phyloP scores from a whole-genome alignment of 2,329 filamentous ascomycete species.

The Fusarium chlamydosporum region DNA sequence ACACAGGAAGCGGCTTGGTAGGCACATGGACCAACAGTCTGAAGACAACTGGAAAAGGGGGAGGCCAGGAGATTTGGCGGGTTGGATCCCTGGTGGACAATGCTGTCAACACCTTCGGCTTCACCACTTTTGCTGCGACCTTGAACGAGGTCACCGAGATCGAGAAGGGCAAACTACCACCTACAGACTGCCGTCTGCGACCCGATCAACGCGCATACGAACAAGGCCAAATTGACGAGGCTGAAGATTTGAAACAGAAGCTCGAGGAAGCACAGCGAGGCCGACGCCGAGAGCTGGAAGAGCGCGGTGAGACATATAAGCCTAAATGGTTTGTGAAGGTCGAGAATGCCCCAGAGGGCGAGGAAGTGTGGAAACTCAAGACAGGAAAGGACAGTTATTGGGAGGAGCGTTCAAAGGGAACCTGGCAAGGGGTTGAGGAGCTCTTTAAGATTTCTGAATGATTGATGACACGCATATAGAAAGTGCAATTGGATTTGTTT shows the following conservation, averaged over 20 bases:
- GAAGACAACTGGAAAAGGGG: constrained; percentile 71
- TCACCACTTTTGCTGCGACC: constrained; percentile 86
- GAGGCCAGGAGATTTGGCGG: constrained; percentile 81
- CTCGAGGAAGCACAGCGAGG: constrained; percentile 89
- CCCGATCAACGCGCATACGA: constrained; percentile 92
- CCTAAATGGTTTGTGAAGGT: constrained; percentile 89
- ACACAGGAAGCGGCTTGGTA: constrained; percentile 75
- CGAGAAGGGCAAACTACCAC: constrained; percentile 80
- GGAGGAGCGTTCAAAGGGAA: constrained; percentile 81
- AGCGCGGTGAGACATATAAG: constrained; percentile 76
- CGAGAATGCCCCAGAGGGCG: constrained; percentile 68
- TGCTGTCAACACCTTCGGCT: constrained; percentile 83
- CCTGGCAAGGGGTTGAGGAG: constrained; percentile 72
- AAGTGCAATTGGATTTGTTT: constrained; percentile 32
- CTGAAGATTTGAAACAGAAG: constrained; percentile 84
- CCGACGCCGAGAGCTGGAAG: constrained; percentile 81
- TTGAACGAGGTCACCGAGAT: constrained; percentile 90
- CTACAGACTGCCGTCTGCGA: constrained; percentile 85
- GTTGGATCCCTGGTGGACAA: constrained; percentile 84
- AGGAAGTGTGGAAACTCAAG: constrained; percentile 82
- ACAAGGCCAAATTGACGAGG: constrained; percentile 82
- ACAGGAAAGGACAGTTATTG: constrained; percentile 91
- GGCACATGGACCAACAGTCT: constrained; percentile 90
- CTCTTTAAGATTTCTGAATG: constrained; percentile 58
- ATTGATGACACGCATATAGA: constrained; percentile 41